Base-by-base conservation (phyloP, 2,329 filamentous ascomycete genomes). In the Penicillium verrucosum region DNA sequence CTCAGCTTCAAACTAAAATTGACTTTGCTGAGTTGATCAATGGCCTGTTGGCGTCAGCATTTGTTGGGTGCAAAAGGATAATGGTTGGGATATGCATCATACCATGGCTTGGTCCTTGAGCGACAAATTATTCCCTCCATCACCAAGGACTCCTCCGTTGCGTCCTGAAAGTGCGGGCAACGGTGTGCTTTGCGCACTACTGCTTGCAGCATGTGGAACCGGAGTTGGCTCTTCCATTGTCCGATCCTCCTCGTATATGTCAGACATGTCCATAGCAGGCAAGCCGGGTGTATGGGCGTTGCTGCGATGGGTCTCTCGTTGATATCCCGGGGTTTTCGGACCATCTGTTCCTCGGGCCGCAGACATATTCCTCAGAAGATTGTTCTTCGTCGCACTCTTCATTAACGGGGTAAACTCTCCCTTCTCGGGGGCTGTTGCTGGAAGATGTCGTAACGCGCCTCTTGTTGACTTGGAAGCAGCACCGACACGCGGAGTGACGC, bases 1-100 rank as follows among this genome's bases (percentile, higher is more conserved):
- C 96, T 97, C 65, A 97, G 83, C 75, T 97, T 97, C 52, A 99
- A 81, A 25, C 91, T 91, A 71, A 97, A 99, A 70, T 99, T 99
- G 70, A 97, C 94, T 78, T 99, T 99, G 71, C 97, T 92, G 66
- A 99, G 93, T 70, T 90, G 90, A 77, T 97, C 90, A 65, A 99
- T 93, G 64, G 85, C 85, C 81, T 85, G 59, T 21, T 21, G 7
- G 51, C 45, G 56, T 68, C 47, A 68, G 62, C 11, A 21, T 42
- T 51, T 42, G 5, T 29, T 37, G 18, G 5, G 6, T 27, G 2
- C 1, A 32, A 16, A 3, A 3, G 2, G 4, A 21, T 4, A 12
- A 21, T 21, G 5, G 12, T 9, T 40, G 4, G 23, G 30, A 12
- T 21, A 21, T 23, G 21, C 4, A 18, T 52, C 49, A 54, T 55